Evolutionary conservation across 2,329 filamentous ascomycete genomes (phyloP), one percentile per base, ranked within the genome.

Genomic region (Amesomyces nigricolor): DNA sequence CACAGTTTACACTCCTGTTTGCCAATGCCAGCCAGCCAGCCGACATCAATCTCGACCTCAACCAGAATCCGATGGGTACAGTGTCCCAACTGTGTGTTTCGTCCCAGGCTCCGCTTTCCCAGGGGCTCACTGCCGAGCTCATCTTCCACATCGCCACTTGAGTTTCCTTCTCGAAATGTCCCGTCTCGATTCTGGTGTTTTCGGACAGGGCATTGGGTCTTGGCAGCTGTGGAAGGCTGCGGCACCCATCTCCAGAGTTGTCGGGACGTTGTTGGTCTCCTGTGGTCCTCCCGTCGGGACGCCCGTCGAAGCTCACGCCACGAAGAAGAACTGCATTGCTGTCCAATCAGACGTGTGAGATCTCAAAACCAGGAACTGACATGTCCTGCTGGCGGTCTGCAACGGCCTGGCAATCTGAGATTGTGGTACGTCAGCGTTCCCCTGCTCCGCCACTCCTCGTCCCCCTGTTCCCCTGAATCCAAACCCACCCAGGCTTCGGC

Each of bases 391-490:
- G 54, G 22, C 57, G 54, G 59, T 19, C 54, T 56, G 55, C 30
- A 19, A 42, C 54, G 47, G 59, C 19, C 51, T 53, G 55, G 40
- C 51, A 54, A 53, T 43, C 52, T 49, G 53, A 64, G 51, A 64
- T 65, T 64, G 48, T 45, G 48, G 47, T 60, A 58, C 62, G 48
- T 62, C 57, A 60, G 57, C 50, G 22, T 48, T 54, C 32, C 5
- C 30, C 13, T 51, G 57, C 63, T 64, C 59, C 63, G 61, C 63
- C 61, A 64, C 61, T 29, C n/a, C 26, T 19, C 10, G 6, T 19
- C 38, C 55, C 58, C 58, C 35, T 42, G 49, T 40, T 16, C 54
- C 57, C 60, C 53, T 61, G 60, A 58, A 54, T 51, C 17, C 51
- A 43, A 57, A 16, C 39, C 6, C 35, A 16, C 47, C 46, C 43